Evolutionary conservation across 78 protist species (phyloP), one percentile per base, ranked within the genome.

Genomic region (Chrysochromulina parva): DNA sequence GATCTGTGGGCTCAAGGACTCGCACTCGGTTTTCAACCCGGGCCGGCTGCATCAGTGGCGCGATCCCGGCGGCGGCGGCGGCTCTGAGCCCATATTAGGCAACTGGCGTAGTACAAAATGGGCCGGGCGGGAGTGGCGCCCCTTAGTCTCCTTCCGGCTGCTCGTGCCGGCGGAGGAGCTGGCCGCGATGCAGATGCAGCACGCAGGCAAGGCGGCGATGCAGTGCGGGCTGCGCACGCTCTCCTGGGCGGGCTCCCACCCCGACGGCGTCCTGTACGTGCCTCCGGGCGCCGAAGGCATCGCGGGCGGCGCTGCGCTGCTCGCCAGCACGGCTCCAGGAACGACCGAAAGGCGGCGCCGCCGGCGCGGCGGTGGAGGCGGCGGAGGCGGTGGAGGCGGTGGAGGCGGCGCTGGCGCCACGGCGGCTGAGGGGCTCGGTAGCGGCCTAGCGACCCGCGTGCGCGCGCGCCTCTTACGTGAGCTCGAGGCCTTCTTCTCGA

Each of bases 101-200:
- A 14, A 16, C 55, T 71, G 80, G 80, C 55, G 52, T 19, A 38
- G 53, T 52, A 13, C 80, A 13, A 71, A 71, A 52, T 71, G 80
- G 80, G 80, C 80, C 17, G 52, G 55, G 80, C 80, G 80, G 3
- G 80, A 71, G 80, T 71, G 80, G 80, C 38, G 52, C 52, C 80
- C 80, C 52, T 13, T 38, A 38, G 52, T 71, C 52, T 71, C 80
- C 80, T 26, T 71, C 52, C 2, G 20, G n/a, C 7, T 58, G 24
- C 7, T 7, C 62, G 7, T 7, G 62, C 62, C 62, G 62, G 62
- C 7, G 62, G 62, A 58, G 62, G 24, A 7, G 62, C 62, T 7
- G 62, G 24, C 24, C 24, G 13, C 7, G 62, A 2, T 71, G 52
- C 14, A 71, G n/a, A 20, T 19, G 73, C 48, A 19, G 9, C 73